A percentile compares a stretch with the other conserved stretches of the same genome.
These are phyloP conservation scores for Xylaria arbuscula DNA, from an alignment of 2,329 filamentous ascomycete species.

Conservation along the genomic window DNA sequence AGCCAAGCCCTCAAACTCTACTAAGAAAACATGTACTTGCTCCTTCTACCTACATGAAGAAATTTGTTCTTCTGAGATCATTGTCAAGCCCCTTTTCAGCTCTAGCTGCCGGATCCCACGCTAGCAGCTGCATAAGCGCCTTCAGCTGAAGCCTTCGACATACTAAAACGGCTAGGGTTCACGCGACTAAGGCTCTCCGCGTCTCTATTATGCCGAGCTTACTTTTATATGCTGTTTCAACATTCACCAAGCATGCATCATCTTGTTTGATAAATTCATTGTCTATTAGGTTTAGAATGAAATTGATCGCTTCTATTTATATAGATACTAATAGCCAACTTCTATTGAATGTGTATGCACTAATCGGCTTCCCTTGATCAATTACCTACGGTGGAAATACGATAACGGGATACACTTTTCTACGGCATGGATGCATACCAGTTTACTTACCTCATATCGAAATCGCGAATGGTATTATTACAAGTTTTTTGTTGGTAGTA, in stretches of 20 bases:
- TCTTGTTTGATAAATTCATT: no score
- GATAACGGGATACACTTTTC: background rate
- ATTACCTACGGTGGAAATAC: background rate
- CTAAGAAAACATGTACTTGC: background rate
- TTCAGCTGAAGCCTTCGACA: conserved; percentile 32
- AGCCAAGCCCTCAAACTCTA: conserved; percentile 1
- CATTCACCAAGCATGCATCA: background rate
- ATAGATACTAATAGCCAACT: background rate
- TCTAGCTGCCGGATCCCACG: conserved; percentile 35
- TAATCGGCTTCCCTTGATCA: background rate
- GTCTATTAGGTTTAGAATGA: background rate
- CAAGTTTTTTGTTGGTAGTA: background rate
- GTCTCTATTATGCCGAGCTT: background rate
- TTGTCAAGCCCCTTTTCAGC: conserved; percentile 37
- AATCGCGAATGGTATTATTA: background rate
- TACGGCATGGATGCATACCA: background rate
- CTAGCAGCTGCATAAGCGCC: conserved; percentile 32
- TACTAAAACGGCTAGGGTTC: conserved; percentile 16
- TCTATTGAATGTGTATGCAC: no score
- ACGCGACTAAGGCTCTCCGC: background rate
- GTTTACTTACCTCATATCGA: conserved; percentile 1
- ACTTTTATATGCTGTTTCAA: background rate
- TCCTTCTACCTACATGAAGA: background rate
- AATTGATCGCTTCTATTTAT: background rate
- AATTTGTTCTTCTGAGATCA: conserved; percentile 20